Percentiles rank a stretch among this genome's conserved stretches.
These are phyloP conservation scores for Phytophthora niederhauseri DNA, from an alignment of 352 stramenopile genomes.

Conservation along the genomic window DNA sequence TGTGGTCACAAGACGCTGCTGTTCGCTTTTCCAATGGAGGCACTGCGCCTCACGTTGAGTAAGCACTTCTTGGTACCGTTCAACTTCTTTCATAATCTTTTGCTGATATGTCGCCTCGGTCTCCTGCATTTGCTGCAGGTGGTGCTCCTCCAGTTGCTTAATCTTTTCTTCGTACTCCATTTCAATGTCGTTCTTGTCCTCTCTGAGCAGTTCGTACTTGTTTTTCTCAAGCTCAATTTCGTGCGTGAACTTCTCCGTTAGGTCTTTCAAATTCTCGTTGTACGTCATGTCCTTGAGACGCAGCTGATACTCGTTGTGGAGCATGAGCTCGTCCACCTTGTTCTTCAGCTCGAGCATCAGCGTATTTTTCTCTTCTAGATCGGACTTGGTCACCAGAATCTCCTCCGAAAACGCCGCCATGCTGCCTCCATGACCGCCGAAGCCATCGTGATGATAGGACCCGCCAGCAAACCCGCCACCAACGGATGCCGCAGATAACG, in stretches of 20 bases:
- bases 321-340: slow-evolving; percentile 94
- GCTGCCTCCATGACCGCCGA: slow-evolving; percentile 21
- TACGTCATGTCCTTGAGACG: slow-evolving; percentile 96
- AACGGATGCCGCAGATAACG: slow-evolving; percentile 16
- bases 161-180: slow-evolving; percentile 93
- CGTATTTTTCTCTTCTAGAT: slow-evolving; percentile 93
- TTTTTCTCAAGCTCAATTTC: slow-evolving; percentile 94
- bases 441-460: slow-evolving; percentile 24
- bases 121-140: slow-evolving; percentile 92
- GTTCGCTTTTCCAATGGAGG: slow-evolving; percentile 71
- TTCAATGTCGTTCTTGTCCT: slow-evolving; percentile 94
- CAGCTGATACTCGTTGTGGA: slow-evolving; percentile 96
- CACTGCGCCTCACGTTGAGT: slow-evolving; percentile 88
- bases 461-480: slow-evolving; percentile 18
- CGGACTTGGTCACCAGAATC: slow-evolving; percentile 89
- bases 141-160: slow-evolving; percentile 91
- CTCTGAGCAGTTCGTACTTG: slow-evolving; percentile 89
- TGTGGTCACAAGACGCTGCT: slow-evolving; percentile 59
- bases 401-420: slow-evolving; percentile 67
- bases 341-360: slow-evolving; percentile 94
- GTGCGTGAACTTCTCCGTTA: slow-evolving; percentile 93
- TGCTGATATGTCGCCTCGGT: slow-evolving; percentile 91
- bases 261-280: slow-evolving; percentile 94
- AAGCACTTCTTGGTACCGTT: slow-evolving; percentile 90
- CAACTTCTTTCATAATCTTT: slow-evolving; percentile 94